These are phyloP conservation scores for Suillus spraguei DNA, from an alignment of 768 basidiomycete species.

Conservation along the genomic window DNA sequence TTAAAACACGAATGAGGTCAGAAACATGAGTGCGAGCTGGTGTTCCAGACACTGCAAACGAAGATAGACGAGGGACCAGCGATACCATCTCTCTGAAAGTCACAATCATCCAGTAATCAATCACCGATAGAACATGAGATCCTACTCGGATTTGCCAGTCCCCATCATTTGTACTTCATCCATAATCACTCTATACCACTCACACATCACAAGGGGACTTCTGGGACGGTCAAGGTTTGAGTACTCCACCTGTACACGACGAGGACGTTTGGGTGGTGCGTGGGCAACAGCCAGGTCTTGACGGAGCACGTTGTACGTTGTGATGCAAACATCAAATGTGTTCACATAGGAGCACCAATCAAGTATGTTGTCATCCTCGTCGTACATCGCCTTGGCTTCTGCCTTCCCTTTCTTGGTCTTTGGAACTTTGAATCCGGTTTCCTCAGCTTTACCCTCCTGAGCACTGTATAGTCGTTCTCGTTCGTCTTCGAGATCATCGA, in stretches of 20 bases:
- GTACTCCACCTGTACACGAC: constrained; percentile 71
- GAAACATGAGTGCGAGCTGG: constrained; percentile 76
- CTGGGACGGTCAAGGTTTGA: constrained; percentile 52
- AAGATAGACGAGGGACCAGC: constrained; percentile 78
- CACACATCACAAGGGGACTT: constrained; percentile 80
- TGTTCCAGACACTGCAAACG: constrained; percentile 90
- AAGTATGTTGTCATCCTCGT: constrained; percentile 33
- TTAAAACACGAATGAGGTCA: constrained; percentile 78
- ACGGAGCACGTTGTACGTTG: constrained; percentile 72
- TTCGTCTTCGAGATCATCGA: constrained; percentile 41
- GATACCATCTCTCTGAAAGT: constrained; percentile 82
- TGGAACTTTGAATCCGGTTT: constrained; percentile 12
- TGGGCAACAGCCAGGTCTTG: constrained; percentile 77
- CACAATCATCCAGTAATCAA: constrained; percentile 6
- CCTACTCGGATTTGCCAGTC: constrained; percentile 78
- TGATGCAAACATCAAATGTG: constrained; percentile 77
- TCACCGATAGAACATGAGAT: not conserved
- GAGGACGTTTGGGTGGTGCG: constrained; percentile 66
- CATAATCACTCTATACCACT: constrained; percentile 92
- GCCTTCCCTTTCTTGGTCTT: constrained; percentile 18
- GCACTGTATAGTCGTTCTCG: constrained; percentile 32
- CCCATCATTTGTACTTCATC: constrained; percentile 95
- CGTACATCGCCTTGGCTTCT: constrained; percentile 14
- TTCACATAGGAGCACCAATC: constrained; percentile 72
- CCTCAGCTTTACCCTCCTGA: not conserved